Evolutionary conservation across 495 filamentous ascomycete genomes (phyloP).

Genomic region (Aspergillus haitiensis): DNA sequence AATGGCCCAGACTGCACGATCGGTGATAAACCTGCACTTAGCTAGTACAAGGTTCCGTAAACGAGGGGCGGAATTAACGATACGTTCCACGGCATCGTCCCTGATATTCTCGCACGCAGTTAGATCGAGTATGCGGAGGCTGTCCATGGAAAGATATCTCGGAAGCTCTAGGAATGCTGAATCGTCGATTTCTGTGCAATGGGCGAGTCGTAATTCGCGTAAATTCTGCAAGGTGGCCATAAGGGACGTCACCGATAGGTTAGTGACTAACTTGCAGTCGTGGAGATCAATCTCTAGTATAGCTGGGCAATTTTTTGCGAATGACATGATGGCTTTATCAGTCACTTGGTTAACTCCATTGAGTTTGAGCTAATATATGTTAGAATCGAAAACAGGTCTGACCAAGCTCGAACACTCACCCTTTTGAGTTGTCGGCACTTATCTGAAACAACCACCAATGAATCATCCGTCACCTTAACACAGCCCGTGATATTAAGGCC

Average conservation of each 20-base stretch:
- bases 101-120: constrained; percentile 81
- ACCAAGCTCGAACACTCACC: constrained; percentile 48
- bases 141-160: constrained; percentile 66
- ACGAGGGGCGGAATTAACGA: constrained; percentile 81
- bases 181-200: constrained; percentile 81
- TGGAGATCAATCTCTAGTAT: constrained; percentile 96
- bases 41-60: constrained; percentile 90
- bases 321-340: constrained; percentile 75
- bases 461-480: constrained; percentile 78
- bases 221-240: constrained; percentile 74
- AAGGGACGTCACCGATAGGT: constrained; percentile 75
- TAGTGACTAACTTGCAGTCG: constrained; percentile 76
- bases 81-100: constrained; percentile 83
- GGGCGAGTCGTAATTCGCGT: constrained; percentile 82
- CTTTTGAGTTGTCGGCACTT: constrained; percentile 86
- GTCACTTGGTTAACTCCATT: constrained; percentile 82
- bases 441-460: constrained; percentile 76
- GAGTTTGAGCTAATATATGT: constrained; percentile 73
- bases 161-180: constrained; percentile 83
- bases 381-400: constrained; percentile 21
- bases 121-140: constrained; percentile 89
- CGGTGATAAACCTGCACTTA: constrained; percentile 91
- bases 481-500: constrained; percentile 93
- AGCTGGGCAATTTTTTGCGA: constrained; percentile 83
- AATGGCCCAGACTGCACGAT: constrained; percentile 83